Conservation (phyloP, 495 filamentous ascomycete species). For the Neurospora sp. region DNA sequence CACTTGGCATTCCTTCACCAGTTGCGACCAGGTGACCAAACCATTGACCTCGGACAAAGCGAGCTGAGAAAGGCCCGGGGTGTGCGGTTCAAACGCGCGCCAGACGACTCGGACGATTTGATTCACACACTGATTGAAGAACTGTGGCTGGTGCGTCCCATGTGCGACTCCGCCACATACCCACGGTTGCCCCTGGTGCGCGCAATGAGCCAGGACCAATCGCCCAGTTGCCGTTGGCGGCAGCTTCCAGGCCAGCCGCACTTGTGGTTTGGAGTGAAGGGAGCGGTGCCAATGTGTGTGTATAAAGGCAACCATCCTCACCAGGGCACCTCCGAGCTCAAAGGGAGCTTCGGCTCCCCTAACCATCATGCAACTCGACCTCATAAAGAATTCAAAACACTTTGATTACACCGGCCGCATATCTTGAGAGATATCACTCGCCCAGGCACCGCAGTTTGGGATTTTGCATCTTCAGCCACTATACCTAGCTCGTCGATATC, state of each 20-base stretch:
- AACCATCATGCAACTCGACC: conserved; percentile 8
- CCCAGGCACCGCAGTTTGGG: not conserved
- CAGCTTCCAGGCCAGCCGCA: not conserved
- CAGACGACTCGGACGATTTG: not conserved
- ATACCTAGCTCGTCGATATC: not conserved
- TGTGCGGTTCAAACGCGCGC: not conserved
- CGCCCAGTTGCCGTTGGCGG: not conserved
- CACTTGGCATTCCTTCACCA: not conserved
- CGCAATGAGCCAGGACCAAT: not conserved
- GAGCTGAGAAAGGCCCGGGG: not conserved
- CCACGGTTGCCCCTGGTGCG: not conserved
- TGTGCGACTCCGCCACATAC: not conserved
- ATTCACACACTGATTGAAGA: not conserved
- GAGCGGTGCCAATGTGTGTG: not conserved
- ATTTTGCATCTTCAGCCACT: not conserved
- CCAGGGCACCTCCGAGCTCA: not conserved
- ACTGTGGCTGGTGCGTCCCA: not conserved
- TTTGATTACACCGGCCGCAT: not conserved
- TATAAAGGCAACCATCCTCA: conserved; percentile 10
- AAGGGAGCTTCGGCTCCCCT: conserved; percentile 4
- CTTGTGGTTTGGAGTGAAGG: not conserved
- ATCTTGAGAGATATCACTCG: not conserved
- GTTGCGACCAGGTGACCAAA: not conserved
- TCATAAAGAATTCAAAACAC: not conserved
- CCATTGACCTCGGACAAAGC: not conserved